A percentile compares a stretch with the other conserved stretches of the same genome.
These are phyloP conservation scores for Diaporthe destruens DNA, from an alignment of 2,329 filamentous ascomycete species.

Conservation along the genomic window DNA sequence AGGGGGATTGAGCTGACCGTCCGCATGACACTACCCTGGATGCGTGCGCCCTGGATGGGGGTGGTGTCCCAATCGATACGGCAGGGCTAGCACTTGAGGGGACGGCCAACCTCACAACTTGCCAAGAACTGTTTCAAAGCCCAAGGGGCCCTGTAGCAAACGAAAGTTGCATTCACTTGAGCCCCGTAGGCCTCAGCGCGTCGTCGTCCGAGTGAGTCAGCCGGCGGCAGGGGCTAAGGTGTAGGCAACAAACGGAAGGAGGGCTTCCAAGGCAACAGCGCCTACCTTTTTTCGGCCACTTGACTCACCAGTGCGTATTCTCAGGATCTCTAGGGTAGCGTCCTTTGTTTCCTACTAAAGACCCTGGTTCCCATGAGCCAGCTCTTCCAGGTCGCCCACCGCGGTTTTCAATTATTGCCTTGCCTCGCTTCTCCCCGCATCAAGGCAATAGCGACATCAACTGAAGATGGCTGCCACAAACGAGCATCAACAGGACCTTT, in stretches of 20 bases:
- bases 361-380: not conserved
- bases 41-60: too few relatives aligned
- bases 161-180: not conserved
- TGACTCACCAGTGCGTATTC: slow-evolving; percentile 2
- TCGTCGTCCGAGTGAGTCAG: slow-evolving; percentile 18
- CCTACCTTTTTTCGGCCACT: not conserved
- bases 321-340: too few relatives aligned
- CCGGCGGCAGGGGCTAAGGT: slow-evolving; percentile 10
- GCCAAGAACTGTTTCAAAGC: not conserved
- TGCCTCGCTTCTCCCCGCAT: not conserved
- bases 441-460: not conserved
- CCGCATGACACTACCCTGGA: not conserved
- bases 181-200: not conserved
- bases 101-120: too few relatives aligned
- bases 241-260: not conserved
- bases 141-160: too few relatives aligned
- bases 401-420: not conserved
- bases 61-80: too few relatives aligned
- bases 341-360: not conserved
- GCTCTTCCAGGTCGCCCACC: too few relatives aligned
- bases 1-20: not conserved
- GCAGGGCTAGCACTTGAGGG: too few relatives aligned
- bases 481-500: slow-evolving; percentile 44
- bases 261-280: slow-evolving; percentile 20
- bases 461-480: slow-evolving; percentile 28